Base-by-base conservation (phyloP, 1,284 basidiomycete species). In the Dichomitus squalens region DNA sequence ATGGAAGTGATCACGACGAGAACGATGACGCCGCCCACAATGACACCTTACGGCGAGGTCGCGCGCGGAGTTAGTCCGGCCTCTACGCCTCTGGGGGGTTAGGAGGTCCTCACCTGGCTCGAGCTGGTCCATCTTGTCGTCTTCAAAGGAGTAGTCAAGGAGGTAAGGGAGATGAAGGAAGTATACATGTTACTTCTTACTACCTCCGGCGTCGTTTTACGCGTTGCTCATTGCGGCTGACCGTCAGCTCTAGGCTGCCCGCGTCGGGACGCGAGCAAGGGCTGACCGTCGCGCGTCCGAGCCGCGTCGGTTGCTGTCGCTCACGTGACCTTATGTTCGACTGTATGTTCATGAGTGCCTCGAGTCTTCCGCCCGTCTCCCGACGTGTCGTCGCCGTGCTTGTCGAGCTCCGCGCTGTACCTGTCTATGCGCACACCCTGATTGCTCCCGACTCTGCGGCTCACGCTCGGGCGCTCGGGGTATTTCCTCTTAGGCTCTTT, bases 11-110 rank as follows among this genome's bases (percentile, higher is more conserved):
- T n/a, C n/a, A 67, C 52, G 33, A 70, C 39, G 38, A 60, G 52
- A 35, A 61, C 57, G 57, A 69, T 59, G 5, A 64, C 55, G 47
- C 68, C 49, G 27, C 63, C 66, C 41, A 67, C 69, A 47, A 66
- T 59, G 39, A 59, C 55, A 46, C 51, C 64, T 66, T 49, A 20
- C n/a, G 35, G 11, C 4, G 16, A 9, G 35, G 16, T 36, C 16
- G 16, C 31, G 35, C 35, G 35, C 35, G 35, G 14, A 5, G 35
- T 36, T n/a, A n/a, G n/a, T 6, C n/a, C 35, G n/a, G 35, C 14
- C 35, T 14, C 4, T 36, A 16, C 18, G n/a, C 9, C 7, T 18
- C 18, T 18, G 18, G 16, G 4, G 16, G 9, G 6, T 8, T 4
- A 3, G 20, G 38, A 4, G 18, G 14, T 20, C 41, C 44, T 33